A percentile compares a stretch with the other conserved stretches of the same genome.
Conservation (phyloP, 768 basidiomycete species). For the Gyrodon lividus region DNA sequence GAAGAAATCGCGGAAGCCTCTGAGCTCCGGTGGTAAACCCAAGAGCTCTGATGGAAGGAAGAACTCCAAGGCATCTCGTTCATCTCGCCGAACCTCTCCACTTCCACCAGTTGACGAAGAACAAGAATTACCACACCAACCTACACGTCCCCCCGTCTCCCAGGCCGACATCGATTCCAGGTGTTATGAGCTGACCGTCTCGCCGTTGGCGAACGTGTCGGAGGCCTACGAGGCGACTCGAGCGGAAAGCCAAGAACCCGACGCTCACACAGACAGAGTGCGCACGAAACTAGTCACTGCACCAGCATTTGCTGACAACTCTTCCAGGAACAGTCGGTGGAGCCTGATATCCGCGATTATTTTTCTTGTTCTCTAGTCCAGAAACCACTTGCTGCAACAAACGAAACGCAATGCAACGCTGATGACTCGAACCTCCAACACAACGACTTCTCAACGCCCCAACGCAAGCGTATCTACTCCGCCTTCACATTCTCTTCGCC, state of each 20-base stretch:
- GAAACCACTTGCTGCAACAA: slow-evolving; percentile 30
- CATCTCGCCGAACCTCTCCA: slow-evolving; percentile 52
- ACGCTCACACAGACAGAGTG: slow-evolving; percentile 50
- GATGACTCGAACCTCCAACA: slow-evolving; percentile 64
- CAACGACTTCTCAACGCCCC: slow-evolving; percentile 69
- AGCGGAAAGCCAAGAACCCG: slow-evolving; percentile 38
- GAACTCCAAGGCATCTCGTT: slow-evolving; percentile 29
- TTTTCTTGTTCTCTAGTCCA: slow-evolving; percentile 30
- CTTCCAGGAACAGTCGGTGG: slow-evolving; percentile 50
- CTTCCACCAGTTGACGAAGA: slow-evolving; percentile 63
- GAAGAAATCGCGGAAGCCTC: slow-evolving; percentile 62
- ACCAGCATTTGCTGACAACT: background rate
- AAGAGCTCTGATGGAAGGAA: slow-evolving; percentile 39
- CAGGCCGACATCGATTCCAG: slow-evolving; percentile 67
- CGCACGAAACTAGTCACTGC: slow-evolving; percentile 17
- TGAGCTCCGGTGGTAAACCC: slow-evolving; percentile 20
- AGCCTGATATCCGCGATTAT: slow-evolving; percentile 59
- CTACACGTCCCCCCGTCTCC: slow-evolving; percentile 29
- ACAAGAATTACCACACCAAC: slow-evolving; percentile 33
- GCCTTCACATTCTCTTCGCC: slow-evolving; percentile 81
- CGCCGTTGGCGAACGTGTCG: slow-evolving; percentile 74
- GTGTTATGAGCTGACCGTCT: slow-evolving; percentile 78
- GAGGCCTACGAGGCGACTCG: slow-evolving; percentile 57
- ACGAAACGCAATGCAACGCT: slow-evolving; percentile 26
- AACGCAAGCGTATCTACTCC: slow-evolving; percentile 69